Evolutionary conservation across 108 stramenopile genomes (phyloP).

Genomic region (Conticribra guillardii): DNA sequence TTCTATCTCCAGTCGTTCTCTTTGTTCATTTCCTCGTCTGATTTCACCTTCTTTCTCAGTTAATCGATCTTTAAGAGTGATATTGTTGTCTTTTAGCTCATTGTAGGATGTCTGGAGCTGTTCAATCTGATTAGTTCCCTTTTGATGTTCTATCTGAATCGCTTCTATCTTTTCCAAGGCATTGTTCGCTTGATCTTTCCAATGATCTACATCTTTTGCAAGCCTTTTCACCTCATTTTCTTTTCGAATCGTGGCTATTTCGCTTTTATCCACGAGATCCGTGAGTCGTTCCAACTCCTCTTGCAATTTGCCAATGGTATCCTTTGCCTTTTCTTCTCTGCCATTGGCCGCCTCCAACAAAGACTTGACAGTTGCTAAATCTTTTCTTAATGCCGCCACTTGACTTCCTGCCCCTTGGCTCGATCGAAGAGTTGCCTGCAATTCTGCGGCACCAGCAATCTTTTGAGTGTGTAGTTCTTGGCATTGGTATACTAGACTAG

Average conservation of each 20-base stretch:
- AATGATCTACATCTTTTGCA: slow-evolving; percentile 27
- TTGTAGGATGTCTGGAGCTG: slow-evolving; percentile 28
- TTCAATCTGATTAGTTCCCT: slow-evolving; percentile 19
- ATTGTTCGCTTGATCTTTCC: slow-evolving; percentile 33
- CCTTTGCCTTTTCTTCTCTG: slow-evolving; percentile 23
- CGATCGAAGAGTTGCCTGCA: slow-evolving; percentile 5
- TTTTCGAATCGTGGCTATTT: slow-evolving; percentile 10
- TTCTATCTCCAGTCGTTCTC: slow-evolving; percentile 31
- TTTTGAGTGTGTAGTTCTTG: slow-evolving; percentile 15
- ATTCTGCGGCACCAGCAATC: not conserved
- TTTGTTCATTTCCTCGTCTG: slow-evolving; percentile 15
- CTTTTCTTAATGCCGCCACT: slow-evolving; percentile 5
- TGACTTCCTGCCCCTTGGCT: slow-evolving; percentile 5
- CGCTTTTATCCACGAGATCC: slow-evolving; percentile 28
- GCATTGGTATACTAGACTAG: slow-evolving; percentile 8
- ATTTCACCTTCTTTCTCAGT: slow-evolving; percentile 31
- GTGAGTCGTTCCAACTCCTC: slow-evolving; percentile 26
- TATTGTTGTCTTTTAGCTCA: slow-evolving; percentile 18
- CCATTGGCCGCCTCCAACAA: slow-evolving; percentile 22
- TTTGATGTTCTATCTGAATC: slow-evolving; percentile 26
- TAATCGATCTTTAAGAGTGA: slow-evolving; percentile 14
- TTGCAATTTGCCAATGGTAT: slow-evolving; percentile 14
- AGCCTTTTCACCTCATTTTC: slow-evolving; percentile 28
- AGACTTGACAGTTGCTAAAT: slow-evolving; percentile 21
- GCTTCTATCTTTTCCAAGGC: slow-evolving; percentile 10